Evolutionary conservation across 345 rosid genomes (phyloP).

Genomic region (Moricandia arvensis): DNA sequence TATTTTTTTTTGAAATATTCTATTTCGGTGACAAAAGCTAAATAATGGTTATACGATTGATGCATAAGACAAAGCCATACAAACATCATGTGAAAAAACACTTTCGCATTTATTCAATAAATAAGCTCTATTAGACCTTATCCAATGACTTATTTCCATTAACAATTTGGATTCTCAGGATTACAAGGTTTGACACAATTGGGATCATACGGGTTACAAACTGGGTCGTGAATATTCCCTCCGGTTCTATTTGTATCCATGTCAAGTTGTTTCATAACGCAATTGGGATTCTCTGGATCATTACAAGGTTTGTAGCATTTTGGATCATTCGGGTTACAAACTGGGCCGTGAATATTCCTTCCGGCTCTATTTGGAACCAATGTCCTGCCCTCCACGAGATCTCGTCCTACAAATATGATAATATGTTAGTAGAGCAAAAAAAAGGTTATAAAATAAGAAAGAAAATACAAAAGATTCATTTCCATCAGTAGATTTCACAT

Average conservation of each 20-base stretch:
- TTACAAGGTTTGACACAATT: not conserved
- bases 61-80: too few species aligned
- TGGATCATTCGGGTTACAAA: not conserved
- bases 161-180: too few species aligned
- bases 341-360: not conserved
- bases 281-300: not conserved
- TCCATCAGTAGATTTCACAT: not conserved
- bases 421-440: not conserved
- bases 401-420: conserved; percentile 11
- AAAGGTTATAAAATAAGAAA: not conserved
- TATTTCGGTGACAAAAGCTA: too few species aligned
- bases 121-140: too few species aligned
- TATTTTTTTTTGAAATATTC: too few species aligned
- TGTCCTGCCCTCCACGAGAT: conserved; percentile 7
- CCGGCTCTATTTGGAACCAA: not conserved
- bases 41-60: too few species aligned
- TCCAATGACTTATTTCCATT: too few species aligned
- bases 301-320: not conserved
- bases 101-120: too few species aligned
- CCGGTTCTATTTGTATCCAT: not conserved
- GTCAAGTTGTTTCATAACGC: not conserved
- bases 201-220: not conserved
- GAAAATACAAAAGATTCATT: not conserved
- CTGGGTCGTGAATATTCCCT: not conserved
- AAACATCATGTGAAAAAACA: too few species aligned